These are phyloP conservation scores for Detonula confervacea DNA, from an alignment of 352 stramenopile genomes.

Conservation along the genomic window DNA sequence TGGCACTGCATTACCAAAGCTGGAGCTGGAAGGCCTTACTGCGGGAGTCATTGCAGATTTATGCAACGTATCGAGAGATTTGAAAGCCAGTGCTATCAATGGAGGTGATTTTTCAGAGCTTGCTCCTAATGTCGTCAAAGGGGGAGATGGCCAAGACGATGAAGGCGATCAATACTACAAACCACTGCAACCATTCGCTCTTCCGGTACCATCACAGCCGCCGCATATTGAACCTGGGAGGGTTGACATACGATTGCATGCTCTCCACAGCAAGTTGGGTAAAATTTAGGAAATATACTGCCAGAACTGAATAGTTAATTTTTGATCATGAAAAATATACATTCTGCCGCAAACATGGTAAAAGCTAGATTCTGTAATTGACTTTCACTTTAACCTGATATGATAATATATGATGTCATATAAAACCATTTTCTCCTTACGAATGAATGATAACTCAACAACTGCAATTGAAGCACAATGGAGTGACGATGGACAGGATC, in stretches of 20 bases:
- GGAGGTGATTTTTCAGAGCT: constrained; percentile 17
- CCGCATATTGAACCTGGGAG: constrained; percentile 52
- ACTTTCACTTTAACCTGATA: too few species aligned
- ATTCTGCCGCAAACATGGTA: too few species aligned
- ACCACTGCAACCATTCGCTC: constrained; percentile 48
- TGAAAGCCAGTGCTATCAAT: constrained; percentile 29
- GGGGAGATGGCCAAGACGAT: constrained; percentile 8
- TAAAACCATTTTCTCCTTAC: too few species aligned
- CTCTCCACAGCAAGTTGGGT: constrained; percentile 48
- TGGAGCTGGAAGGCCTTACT: constrained; percentile 53
- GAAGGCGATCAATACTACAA: constrained; percentile 50
- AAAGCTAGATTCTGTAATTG: too few species aligned
- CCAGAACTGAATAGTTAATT: too few species aligned
- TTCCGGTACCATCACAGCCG: constrained; percentile 33
- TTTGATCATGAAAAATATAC: too few species aligned
- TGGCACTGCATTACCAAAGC: constrained; percentile 15
- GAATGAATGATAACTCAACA: too few species aligned
- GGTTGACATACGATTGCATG: constrained; percentile 57
- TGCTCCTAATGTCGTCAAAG: background rate
- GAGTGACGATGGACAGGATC: too few species aligned
- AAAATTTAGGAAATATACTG: constrained; percentile 25
- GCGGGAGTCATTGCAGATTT: constrained; percentile 51
- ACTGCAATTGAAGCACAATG: too few species aligned
- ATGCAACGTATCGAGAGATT: constrained; percentile 46
- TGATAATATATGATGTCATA: too few species aligned